These are phyloP conservation scores for Lentinula raphanica DNA, from an alignment of 768 basidiomycete species.

Conservation along the genomic window DNA sequence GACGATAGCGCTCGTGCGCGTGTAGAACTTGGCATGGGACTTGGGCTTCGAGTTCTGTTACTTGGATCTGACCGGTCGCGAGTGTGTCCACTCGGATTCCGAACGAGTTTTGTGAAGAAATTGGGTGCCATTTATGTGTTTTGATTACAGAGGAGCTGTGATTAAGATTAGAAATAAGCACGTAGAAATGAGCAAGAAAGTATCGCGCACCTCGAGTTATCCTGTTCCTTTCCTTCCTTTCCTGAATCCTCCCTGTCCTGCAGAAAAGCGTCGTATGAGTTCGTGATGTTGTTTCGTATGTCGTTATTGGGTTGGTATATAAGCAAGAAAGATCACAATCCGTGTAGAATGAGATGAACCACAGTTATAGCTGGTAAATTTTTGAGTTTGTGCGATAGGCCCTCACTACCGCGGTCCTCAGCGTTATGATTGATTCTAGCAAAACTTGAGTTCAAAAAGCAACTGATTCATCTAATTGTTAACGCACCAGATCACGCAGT, in stretches of 20 bases:
- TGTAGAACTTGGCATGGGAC: neutral
- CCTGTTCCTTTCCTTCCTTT: no score
- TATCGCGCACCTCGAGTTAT: neutral
- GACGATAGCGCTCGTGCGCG: neutral
- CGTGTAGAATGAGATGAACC: no score
- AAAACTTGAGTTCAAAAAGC: no score
- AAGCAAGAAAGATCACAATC: no score
- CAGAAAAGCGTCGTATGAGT: neutral
- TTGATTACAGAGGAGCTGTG: no score
- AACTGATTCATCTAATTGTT: no score
- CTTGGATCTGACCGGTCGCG: neutral
- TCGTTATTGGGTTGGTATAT: no score
- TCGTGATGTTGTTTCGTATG: neutral
- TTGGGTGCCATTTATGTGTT: conserved; percentile 2
- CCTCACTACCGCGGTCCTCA: neutral
- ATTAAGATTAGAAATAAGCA: no score
- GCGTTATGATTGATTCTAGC: no score
- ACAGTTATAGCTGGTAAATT: no score
- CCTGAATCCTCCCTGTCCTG: neutral
- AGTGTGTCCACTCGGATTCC: neutral
- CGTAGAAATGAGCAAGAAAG: no score
- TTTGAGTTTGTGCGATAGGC: neutral
- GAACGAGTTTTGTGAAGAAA: conserved; percentile 5
- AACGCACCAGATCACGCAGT: no score
- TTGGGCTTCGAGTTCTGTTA: neutral